A percentile compares a stretch with the other conserved stretches of the same genome.
Evolutionary conservation across 192 early-diverging fungal species (phyloP).

Genomic region (Coemansia sp.): DNA sequence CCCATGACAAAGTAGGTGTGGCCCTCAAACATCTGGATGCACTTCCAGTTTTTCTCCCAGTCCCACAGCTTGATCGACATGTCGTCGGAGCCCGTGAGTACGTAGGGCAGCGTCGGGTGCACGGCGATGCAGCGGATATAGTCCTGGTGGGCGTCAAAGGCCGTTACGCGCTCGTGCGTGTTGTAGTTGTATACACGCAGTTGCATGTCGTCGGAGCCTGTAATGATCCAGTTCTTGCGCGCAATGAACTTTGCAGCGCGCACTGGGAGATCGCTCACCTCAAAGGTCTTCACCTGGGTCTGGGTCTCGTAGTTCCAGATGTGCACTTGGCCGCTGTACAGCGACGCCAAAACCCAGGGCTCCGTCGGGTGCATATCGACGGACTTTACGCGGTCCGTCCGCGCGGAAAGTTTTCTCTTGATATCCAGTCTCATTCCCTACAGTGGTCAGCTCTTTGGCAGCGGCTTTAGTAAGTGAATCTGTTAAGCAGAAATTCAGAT

Average conservation of each 20-base stretch:
- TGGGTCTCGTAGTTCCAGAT: conserved; percentile 99
- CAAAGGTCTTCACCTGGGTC: conserved; percentile 95
- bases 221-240: conserved; percentile 95
- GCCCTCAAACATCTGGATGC: conserved; percentile 95
- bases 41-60: conserved; percentile 99
- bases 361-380: conserved; percentile 99
- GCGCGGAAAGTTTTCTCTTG: conserved; percentile 66
- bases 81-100: conserved; percentile 96
- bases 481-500: neutral
- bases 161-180: conserved; percentile 95
- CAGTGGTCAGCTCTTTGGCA: neutral
- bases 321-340: conserved; percentile 94
- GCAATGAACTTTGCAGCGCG: conserved; percentile 97
- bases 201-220: conserved; percentile 98
- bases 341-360: conserved; percentile 95
- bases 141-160: conserved; percentile 96
- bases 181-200: conserved; percentile 99
- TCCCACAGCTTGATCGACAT: conserved; percentile 99
- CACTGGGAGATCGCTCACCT: conserved; percentile 94
- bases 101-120: conserved; percentile 93
- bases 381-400: conserved; percentile 93
- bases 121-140: conserved; percentile 97
- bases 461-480: conserved; percentile 1
- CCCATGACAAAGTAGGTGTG: conserved; percentile 99
- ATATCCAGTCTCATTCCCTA: conserved; percentile 65